These are phyloP conservation scores for Wickerhamomyces silvicola DNA, from an alignment of 805 yeast genomes.

Conservation along the genomic window DNA sequence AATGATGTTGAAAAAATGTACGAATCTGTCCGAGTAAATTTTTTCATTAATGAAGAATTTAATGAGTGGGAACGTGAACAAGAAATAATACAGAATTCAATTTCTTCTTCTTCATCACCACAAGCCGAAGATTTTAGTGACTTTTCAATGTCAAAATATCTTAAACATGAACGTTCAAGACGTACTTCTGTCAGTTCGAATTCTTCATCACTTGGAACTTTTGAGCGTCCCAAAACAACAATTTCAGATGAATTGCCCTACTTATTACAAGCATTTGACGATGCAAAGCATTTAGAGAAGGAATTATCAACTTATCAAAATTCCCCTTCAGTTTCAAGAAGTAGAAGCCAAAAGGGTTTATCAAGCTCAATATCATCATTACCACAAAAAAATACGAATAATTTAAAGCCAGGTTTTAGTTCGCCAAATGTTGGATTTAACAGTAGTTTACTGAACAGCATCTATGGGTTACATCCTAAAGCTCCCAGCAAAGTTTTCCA, in stretches of 20 bases:
- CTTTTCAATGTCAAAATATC: too few species aligned
- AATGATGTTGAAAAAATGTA: constrained; percentile 72
- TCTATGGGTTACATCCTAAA: constrained; percentile 20
- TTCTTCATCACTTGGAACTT: constrained; percentile 29
- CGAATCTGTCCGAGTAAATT: constrained; percentile 41
- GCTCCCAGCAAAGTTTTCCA: background rate
- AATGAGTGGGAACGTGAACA: constrained; percentile 8
- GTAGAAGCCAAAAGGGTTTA: constrained; percentile 4
- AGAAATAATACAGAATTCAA: constrained; percentile 1
- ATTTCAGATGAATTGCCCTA: constrained; percentile 61
- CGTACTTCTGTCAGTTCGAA: constrained; percentile 18
- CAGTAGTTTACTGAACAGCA: constrained; percentile 16
- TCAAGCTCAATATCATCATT: background rate
- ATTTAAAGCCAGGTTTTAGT: constrained; percentile 12
- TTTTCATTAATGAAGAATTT: constrained; percentile 26
- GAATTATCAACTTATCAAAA: constrained; percentile 29
- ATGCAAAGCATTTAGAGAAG: constrained; percentile 51
- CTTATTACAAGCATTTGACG: constrained; percentile 59
- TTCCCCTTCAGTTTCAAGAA: constrained; percentile 4
- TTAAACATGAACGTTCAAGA: constrained; percentile 8
- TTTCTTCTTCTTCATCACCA: background rate
- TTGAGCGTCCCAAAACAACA: constrained; percentile 42
- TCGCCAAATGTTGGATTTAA: constrained; percentile 17
- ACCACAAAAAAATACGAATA: constrained; percentile 7
- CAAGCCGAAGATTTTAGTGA: too few species aligned